A percentile compares a stretch with the other conserved stretches of the same genome.
Evolutionary conservation across 164 flowering plant species (phyloP).

Genomic region (Sextonia rubra): DNA sequence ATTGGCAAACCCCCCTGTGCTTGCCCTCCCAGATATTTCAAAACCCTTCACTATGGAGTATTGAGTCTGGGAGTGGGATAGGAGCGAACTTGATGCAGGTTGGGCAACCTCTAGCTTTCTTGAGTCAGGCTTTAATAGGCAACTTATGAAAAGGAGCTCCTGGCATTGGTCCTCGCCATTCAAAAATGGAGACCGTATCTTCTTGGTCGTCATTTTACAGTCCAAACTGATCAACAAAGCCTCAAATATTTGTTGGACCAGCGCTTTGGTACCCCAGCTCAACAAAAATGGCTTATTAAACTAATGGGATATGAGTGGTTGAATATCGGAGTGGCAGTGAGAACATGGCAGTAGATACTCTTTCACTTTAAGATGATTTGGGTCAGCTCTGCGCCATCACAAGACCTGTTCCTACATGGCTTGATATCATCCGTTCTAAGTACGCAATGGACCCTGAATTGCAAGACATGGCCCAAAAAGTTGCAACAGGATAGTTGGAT

Average conservation of each 20-base stretch:
- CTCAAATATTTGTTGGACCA: slow-evolving; percentile 1
- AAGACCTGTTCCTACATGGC: neutral
- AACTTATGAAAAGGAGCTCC: neutral
- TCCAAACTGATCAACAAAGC: neutral
- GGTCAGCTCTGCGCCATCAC: neutral
- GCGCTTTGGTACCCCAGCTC: neutral
- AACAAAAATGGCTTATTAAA: slow-evolving; percentile 3
- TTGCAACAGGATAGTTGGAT: too few relatives aligned
- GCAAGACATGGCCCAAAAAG: too few relatives aligned
- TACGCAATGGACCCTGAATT: too few relatives aligned
- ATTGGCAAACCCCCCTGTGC: neutral
- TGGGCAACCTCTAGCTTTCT: neutral
- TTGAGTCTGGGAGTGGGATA: neutral
- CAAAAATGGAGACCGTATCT: slow-evolving; percentile 4
- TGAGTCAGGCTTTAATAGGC: neutral
- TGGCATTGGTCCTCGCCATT: neutral
- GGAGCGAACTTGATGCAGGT: neutral
- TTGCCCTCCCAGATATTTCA: neutral
- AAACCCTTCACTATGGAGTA: neutral
- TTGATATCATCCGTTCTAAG: neutral
- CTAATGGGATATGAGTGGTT: slow-evolving; percentile 2
- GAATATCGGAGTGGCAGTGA: neutral
- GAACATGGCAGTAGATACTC: neutral
- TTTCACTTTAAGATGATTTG: neutral
- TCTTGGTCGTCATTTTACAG: neutral